Conservation (phyloP, 495 filamentous ascomycete genomes). For the Neurospora pannonica region DNA sequence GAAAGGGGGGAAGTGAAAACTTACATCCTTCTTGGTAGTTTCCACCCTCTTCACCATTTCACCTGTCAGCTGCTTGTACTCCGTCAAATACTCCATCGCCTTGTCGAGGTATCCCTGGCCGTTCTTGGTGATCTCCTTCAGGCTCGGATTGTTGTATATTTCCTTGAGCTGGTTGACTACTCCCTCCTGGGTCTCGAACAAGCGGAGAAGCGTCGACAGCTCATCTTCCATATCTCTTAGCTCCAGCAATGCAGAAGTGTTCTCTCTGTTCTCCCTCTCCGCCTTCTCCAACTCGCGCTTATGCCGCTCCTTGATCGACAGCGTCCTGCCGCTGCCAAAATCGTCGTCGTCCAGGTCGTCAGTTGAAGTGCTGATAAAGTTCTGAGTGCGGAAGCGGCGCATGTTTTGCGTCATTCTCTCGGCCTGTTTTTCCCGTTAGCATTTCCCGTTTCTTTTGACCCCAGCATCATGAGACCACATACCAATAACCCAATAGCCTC, state of each 20-base stretch:
- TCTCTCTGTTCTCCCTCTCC: constrained; percentile 49
- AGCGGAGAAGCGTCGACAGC: constrained; percentile 45
- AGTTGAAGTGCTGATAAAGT: constrained; percentile 33
- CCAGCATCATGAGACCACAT: constrained; percentile 1
- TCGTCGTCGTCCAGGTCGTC: constrained; percentile 42
- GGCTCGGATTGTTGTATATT: constrained; percentile 24
- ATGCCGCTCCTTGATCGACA: constrained; percentile 38
- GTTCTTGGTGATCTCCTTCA: constrained; percentile 22
- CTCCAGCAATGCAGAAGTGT: constrained; percentile 55
- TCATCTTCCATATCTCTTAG: constrained; percentile 61
- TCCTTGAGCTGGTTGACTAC: constrained; percentile 41
- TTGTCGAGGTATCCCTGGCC: constrained; percentile 41
- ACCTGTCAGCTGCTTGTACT: constrained; percentile 45
- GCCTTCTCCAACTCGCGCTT: constrained; percentile 40
- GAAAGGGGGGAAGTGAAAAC: neutral
- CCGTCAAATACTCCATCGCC: constrained; percentile 41
- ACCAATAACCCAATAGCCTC: constrained; percentile 58
- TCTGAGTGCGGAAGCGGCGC: constrained; percentile 48
- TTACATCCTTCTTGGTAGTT: constrained; percentile 34
- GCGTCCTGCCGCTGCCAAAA: constrained; percentile 31
- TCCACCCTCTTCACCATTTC: constrained; percentile 50
- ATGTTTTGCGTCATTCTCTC: constrained; percentile 55
- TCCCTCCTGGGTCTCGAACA: constrained; percentile 48
- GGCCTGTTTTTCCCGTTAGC: constrained; percentile 36
- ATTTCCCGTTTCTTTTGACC: no score